These are phyloP conservation scores for Suillus plorans DNA, from an alignment of 768 basidiomycete genomes.

Conservation along the genomic window DNA sequence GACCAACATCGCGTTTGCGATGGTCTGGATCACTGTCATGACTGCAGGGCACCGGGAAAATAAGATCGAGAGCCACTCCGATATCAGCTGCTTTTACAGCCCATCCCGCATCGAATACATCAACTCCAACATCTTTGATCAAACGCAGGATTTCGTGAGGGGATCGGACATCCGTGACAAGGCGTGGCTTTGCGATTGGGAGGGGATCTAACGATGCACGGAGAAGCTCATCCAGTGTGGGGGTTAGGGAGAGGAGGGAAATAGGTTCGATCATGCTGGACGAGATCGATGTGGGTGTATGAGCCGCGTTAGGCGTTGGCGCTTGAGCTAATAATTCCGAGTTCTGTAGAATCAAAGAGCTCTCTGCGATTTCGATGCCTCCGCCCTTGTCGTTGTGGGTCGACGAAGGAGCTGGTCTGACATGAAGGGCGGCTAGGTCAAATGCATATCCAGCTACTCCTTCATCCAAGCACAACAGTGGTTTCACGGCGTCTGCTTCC, in stretches of 20 bases:
- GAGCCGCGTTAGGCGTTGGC: constrained; percentile 9
- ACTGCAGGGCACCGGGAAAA: constrained; percentile 50
- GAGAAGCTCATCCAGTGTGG: constrained; percentile 43
- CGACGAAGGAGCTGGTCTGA: constrained; percentile 15
- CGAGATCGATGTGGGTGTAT: background rate
- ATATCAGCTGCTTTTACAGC: constrained; percentile 63
- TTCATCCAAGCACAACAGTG: constrained; percentile 60
- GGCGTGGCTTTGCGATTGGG: constrained; percentile 56
- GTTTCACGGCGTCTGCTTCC: constrained; percentile 52
- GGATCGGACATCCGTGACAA: constrained; percentile 52
- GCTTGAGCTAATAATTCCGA: constrained; percentile 10
- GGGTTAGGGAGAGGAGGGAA: background rate
- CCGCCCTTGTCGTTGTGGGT: background rate
- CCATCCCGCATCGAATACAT: constrained; percentile 77
- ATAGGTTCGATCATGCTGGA: constrained; percentile 3
- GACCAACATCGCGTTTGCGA: constrained; percentile 49
- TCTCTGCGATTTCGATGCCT: constrained; percentile 9
- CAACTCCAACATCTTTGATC: constrained; percentile 63
- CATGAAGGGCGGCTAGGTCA: constrained; percentile 55
- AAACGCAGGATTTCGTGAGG: constrained; percentile 79
- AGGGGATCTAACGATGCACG: constrained; percentile 58
- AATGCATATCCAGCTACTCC: constrained; percentile 70
- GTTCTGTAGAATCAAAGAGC: constrained; percentile 15
- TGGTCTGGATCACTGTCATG: constrained; percentile 2
- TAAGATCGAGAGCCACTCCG: constrained; percentile 79